Evolutionary conservation across 1,139 yeast species (phyloP).

Genomic region (Diutina neorugosa): DNA sequence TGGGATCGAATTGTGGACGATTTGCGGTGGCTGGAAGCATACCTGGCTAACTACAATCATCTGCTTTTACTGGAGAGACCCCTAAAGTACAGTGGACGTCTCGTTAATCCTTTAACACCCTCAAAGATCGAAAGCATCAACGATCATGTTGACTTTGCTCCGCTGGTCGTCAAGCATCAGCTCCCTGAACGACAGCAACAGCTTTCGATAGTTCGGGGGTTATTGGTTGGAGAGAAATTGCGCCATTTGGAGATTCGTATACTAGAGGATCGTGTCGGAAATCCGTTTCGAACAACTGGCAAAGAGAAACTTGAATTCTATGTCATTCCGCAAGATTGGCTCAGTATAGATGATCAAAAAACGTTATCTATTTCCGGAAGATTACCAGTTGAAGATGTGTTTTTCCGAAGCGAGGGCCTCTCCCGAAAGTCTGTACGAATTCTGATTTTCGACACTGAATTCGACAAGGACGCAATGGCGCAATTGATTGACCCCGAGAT

Average conservation of each 20-base stretch:
- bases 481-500: constrained; percentile 16
- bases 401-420: constrained; percentile 17
- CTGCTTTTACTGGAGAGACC: constrained; percentile 22
- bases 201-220: constrained; percentile 5
- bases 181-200: neutral
- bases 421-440: constrained; percentile 22
- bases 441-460: constrained; percentile 21
- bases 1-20: constrained; percentile 58
- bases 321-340: constrained; percentile 15
- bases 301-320: constrained; percentile 27
- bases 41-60: constrained; percentile 6
- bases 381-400: constrained; percentile 24
- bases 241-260: constrained; percentile 23
- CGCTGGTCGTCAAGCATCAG: constrained; percentile 9
- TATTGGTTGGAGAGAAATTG: constrained; percentile 10
- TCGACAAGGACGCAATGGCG: constrained; percentile 15
- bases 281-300: constrained; percentile 6
- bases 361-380: neutral
- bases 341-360: constrained; percentile 8
- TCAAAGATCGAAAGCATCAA: constrained; percentile 18
- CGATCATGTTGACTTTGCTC: constrained; percentile 20
- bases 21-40: constrained; percentile 21
- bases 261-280: constrained; percentile 8
- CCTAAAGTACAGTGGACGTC: constrained; percentile 21
- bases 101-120: constrained; percentile 9